Base-by-base conservation (phyloP, 257 asterid genomes). In the Mitragyna speciosa region DNA sequence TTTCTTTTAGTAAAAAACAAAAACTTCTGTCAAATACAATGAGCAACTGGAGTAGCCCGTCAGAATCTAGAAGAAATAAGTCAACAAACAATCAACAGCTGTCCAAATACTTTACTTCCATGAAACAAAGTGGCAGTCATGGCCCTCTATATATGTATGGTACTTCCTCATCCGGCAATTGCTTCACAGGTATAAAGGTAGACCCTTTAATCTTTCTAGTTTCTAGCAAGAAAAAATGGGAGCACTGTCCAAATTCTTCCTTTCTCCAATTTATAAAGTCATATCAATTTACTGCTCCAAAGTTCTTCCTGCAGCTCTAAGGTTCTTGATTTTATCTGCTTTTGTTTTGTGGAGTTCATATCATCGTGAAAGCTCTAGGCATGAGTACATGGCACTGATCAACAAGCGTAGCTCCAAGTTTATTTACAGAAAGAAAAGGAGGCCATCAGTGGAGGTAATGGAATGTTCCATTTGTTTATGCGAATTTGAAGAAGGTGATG, bases 401-500 rank as follows among this genome's bases (percentile, higher is more conserved):
- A 81, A 89, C 84, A 47, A 76, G 83, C 86, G 71, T 41, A 86
- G 90, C 84, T 75, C 56, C 9, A 81, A 58, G 67, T 91, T 91
- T 19, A 66, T 71, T 11, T 88, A 85, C 63, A 48, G 56, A 71
- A 72, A 58, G n/a, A 43, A 76, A n/a, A 3, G 31, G 48, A 59
- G 47, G 11, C n/a, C 47, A 33, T 33, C 51, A 3, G 3, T 47
- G 51, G 84, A 82, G 36, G 12, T 58, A 43, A 41, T 16, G 12
- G 90, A 86, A 26, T 92, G 97, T 81, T 77, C 88, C 30, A 90
- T 90, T 11, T 90, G 97, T 31, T 74, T 92, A 51, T 85, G 86
- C 39, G 87, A 86, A 6, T 83, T 81, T 41, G 85, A 33, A 10
- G 89, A 73, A 10, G 90, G 89, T 15, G 95, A 89, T 26, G 86